Conservation (phyloP, 2,329 filamentous ascomycete genomes). For the Ampelomyces quisqualis region DNA sequence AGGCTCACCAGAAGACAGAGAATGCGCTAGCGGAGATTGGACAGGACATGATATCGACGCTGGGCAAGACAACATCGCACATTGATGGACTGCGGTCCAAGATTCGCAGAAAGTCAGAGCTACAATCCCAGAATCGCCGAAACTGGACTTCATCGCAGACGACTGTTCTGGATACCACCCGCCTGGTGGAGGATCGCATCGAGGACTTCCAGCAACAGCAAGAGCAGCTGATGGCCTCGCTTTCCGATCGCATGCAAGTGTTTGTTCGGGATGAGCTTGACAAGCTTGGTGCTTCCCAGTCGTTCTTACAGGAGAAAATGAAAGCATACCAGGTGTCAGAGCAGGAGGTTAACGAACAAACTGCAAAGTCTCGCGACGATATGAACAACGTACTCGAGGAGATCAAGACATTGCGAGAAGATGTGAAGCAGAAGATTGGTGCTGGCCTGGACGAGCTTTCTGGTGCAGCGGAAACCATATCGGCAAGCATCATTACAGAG, state of each 20-base stretch:
- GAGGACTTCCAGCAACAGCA: constrained; percentile 72
- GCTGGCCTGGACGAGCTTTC: constrained; percentile 82
- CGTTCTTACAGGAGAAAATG: constrained; percentile 69
- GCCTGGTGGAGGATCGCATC: constrained; percentile 73
- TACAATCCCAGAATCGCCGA: constrained; percentile 76
- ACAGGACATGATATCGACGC: constrained; percentile 71
- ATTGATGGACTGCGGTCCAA: constrained; percentile 83
- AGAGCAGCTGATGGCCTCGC: constrained; percentile 64
- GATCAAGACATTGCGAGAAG: constrained; percentile 84
- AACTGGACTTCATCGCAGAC: constrained; percentile 76
- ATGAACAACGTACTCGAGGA: constrained; percentile 92
- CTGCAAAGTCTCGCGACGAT: constrained; percentile 70
- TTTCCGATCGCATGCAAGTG: constrained; percentile 70
- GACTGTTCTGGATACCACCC: constrained; percentile 74
- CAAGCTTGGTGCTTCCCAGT: constrained; percentile 68
- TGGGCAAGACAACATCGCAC: constrained; percentile 76
- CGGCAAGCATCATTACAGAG: constrained; percentile 83
- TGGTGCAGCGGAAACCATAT: constrained; percentile 81
- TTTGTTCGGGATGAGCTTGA: constrained; percentile 76
- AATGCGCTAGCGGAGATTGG: constrained; percentile 72
- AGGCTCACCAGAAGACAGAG: constrained; percentile 85
- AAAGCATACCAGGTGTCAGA: constrained; percentile 67
- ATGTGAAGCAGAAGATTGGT: constrained; percentile 82
- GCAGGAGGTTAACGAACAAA: constrained; percentile 67
- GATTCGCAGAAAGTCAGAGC: constrained; percentile 77